Conservation (phyloP, 2,329 filamentous ascomycete genomes). For the Neonectria magnoliae region DNA sequence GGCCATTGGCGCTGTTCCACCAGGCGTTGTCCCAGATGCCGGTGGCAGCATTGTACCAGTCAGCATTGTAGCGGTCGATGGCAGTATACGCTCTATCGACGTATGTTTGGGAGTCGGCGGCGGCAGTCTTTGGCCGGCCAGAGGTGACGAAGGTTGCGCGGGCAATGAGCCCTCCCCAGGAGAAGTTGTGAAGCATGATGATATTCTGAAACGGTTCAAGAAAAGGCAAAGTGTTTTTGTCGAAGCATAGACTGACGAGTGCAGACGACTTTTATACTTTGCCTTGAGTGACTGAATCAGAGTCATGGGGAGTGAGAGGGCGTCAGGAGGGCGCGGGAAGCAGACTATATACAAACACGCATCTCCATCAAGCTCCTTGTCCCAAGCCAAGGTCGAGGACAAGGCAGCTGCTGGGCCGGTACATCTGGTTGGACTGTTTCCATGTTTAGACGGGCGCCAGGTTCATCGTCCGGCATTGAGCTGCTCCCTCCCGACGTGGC, state of each 20-base stretch:
- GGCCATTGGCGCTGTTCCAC: conserved; percentile 78
- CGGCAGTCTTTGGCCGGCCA: conserved; percentile 29
- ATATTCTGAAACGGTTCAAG: conserved; percentile 2
- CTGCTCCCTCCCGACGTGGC: conserved; percentile 29
- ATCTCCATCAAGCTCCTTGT: neutral
- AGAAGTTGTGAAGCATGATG: conserved; percentile 39
- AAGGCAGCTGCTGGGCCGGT: neutral
- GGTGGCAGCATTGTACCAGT: conserved; percentile 68
- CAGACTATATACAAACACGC: conserved; percentile 26
- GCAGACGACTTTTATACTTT: conserved; percentile 14
- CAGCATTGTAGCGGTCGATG: conserved; percentile 59
- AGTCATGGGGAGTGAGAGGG: conserved; percentile 2
- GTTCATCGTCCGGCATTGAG: conserved; percentile 35
- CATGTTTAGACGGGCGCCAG: conserved; percentile 35
- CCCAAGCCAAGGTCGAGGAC: neutral
- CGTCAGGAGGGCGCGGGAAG: conserved; percentile 9
- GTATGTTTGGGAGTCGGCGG: conserved; percentile 42
- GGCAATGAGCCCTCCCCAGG: conserved; percentile 37
- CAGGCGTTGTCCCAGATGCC: conserved; percentile 74
- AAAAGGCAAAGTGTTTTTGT: neutral
- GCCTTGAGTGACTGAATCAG: conserved; percentile 25
- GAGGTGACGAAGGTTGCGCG: conserved; percentile 33
- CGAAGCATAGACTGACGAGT: neutral
- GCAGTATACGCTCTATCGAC: conserved; percentile 46
- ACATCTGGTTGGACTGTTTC: conserved; percentile 26